These are phyloP conservation scores for Penicillium aurantiogriseum DNA, from an alignment of 2,329 filamentous ascomycete species.

Conservation along the genomic window DNA sequence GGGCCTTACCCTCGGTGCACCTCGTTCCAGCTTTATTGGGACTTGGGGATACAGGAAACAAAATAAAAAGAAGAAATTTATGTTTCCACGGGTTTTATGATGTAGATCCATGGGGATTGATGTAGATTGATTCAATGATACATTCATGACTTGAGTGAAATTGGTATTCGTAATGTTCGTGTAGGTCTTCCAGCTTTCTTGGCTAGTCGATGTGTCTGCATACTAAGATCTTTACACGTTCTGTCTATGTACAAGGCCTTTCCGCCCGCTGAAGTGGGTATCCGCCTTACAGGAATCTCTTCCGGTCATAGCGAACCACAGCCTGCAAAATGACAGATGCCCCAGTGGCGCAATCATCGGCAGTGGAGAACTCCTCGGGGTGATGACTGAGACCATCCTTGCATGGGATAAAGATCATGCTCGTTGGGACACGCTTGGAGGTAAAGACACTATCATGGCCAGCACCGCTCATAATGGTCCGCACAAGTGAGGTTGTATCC, in stretches of 20 bases:
- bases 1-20: slow-evolving; percentile 24
- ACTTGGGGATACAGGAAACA: slow-evolving; percentile 26
- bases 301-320: slow-evolving; percentile 37
- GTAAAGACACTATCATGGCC: slow-evolving; percentile 66
- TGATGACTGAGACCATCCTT: slow-evolving; percentile 64
- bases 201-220: background rate
- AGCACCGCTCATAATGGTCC: slow-evolving; percentile 61
- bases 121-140: background rate
- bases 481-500: slow-evolving; percentile 45
- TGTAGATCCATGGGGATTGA: slow-evolving; percentile 30
- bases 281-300: slow-evolving; percentile 39
- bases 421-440: slow-evolving; percentile 58
- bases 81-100: slow-evolving; percentile 25
- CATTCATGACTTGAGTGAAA: background rate
- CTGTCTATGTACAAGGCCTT: background rate
- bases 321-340: slow-evolving; percentile 44
- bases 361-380: slow-evolving; percentile 60
- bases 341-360: slow-evolving; percentile 59
- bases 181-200: background rate
- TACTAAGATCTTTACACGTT: background rate
- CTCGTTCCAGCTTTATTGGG: slow-evolving; percentile 19
- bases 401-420: slow-evolving; percentile 67
- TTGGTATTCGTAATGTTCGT: background rate
- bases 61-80: slow-evolving; percentile 28
- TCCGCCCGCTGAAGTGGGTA: background rate